These are phyloP conservation scores for Phytophthora capsici DNA, from an alignment of 352 stramenopile species.

Conservation along the genomic window DNA sequence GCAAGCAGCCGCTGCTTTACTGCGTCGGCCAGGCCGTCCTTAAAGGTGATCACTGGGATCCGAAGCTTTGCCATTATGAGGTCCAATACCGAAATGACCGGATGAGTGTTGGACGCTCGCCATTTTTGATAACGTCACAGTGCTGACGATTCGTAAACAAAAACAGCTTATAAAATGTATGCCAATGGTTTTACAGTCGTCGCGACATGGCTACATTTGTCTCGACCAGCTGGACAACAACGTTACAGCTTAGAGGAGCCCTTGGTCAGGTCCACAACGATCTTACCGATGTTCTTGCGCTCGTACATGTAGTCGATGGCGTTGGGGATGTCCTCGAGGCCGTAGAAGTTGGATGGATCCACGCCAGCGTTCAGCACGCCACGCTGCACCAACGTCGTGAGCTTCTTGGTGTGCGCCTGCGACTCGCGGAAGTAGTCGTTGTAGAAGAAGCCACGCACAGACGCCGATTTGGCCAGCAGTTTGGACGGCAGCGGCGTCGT, in stretches of 20 bases:
- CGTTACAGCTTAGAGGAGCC: constrained; percentile 32
- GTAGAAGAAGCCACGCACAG: constrained; percentile 60
- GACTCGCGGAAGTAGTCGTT: constrained; percentile 50
- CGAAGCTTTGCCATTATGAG: constrained; percentile 35
- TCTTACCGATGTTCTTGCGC: constrained; percentile 85
- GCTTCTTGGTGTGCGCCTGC: constrained; percentile 44
- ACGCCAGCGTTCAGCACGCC: constrained; percentile 61
- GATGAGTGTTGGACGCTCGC: neutral
- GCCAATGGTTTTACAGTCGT: neutral
- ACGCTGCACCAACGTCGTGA: constrained; percentile 58
- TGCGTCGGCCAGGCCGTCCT: constrained; percentile 47
- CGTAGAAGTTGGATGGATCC: constrained; percentile 53
- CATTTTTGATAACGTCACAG: constrained; percentile 54
- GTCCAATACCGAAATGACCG: constrained; percentile 18
- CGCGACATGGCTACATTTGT: constrained; percentile 23
- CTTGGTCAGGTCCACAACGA: constrained; percentile 73
- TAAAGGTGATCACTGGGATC: constrained; percentile 64
- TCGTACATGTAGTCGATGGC: constrained; percentile 79
- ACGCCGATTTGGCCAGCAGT: constrained; percentile 45
- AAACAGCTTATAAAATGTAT: constrained; percentile 23
- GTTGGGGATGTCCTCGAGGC: constrained; percentile 64
- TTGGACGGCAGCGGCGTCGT: constrained; percentile 37
- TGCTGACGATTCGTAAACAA: constrained; percentile 16
- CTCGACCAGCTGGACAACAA: constrained; percentile 1
- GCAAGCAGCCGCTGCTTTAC: constrained; percentile 43